These are phyloP conservation scores for Curvularia spicifera DNA, from an alignment of 2,329 filamentous ascomycete genomes.

Conservation along the genomic window DNA sequence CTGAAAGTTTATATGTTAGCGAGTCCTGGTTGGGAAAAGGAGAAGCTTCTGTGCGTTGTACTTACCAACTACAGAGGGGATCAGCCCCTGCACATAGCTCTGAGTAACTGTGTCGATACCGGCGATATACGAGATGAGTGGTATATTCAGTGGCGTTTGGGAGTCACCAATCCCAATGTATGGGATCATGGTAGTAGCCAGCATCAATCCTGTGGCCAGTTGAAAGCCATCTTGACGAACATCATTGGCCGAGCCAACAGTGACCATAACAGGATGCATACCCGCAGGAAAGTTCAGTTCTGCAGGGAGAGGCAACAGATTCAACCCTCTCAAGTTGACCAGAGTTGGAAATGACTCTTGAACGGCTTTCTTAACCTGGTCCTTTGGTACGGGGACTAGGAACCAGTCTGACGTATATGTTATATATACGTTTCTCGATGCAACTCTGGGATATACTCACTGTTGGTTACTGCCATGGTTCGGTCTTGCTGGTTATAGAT, in stretches of 20 bases:
- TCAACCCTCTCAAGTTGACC: constrained; percentile 7
- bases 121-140: constrained; percentile 10
- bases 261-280: constrained; percentile 17
- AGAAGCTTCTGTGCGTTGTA: not conserved
- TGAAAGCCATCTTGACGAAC: constrained; percentile 14
- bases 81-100: constrained; percentile 5
- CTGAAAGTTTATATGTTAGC: constrained; percentile 1
- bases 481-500: constrained; percentile 16
- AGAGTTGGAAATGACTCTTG: constrained; percentile 9
- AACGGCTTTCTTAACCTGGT: constrained; percentile 13
- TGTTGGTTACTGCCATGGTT: constrained; percentile 15
- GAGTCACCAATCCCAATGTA: constrained; percentile 8
- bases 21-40: not conserved
- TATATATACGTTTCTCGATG: not conserved
- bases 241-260: constrained; percentile 7
- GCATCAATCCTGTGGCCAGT: constrained; percentile 10
- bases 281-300: constrained; percentile 5
- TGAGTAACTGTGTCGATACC: constrained; percentile 9
- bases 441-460: not conserved
- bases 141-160: constrained; percentile 13
- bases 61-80: constrained; percentile 15
- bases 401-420: constrained; percentile 12
- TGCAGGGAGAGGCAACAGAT: constrained; percentile 4
- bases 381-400: constrained; percentile 12
- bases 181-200: constrained; percentile 10